phyloP scores from a whole-genome alignment of 208 protist species.

The Wallacemonas collosoma region DNA sequence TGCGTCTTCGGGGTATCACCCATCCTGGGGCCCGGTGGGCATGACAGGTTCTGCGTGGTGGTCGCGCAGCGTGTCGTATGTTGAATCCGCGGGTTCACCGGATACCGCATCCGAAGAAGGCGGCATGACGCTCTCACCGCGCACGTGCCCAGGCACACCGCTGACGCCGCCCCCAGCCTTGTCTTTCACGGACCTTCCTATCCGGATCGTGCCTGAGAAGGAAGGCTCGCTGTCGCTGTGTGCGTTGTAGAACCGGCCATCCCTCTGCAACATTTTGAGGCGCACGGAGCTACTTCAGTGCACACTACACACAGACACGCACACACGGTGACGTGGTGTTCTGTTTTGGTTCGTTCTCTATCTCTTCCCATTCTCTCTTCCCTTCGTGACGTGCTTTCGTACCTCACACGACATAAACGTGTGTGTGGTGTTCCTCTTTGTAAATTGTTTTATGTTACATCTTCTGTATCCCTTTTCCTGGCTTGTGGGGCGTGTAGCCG shows the following conservation, averaged over 20 bases:
- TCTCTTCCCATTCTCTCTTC: not conserved
- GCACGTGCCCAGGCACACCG: not conserved
- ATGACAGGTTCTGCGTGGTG: not conserved
- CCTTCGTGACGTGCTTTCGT: not conserved
- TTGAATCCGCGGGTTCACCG: not conserved
- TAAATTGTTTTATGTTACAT: not conserved
- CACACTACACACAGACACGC: not conserved
- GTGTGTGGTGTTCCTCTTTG: not conserved
- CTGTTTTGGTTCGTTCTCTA: slow-evolving; percentile 17
- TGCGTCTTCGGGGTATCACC: not conserved
- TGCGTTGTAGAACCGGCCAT: too few relatives aligned
- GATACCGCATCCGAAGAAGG: not conserved
- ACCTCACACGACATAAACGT: not conserved
- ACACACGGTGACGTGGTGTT: not conserved
- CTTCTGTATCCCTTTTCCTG: not conserved
- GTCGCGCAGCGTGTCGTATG: not conserved
- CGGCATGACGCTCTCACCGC: not conserved
- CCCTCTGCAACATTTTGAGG: not conserved
- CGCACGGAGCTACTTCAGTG: not conserved
- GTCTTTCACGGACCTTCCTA: not conserved
- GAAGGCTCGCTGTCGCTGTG: too few relatives aligned
- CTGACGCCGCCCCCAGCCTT: not conserved
- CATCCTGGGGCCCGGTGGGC: not conserved
- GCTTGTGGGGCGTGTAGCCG: not conserved
- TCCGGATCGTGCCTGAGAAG: too few relatives aligned